Conservation (phyloP, 164 flowering plant species). For the Malania oleifera region DNA sequence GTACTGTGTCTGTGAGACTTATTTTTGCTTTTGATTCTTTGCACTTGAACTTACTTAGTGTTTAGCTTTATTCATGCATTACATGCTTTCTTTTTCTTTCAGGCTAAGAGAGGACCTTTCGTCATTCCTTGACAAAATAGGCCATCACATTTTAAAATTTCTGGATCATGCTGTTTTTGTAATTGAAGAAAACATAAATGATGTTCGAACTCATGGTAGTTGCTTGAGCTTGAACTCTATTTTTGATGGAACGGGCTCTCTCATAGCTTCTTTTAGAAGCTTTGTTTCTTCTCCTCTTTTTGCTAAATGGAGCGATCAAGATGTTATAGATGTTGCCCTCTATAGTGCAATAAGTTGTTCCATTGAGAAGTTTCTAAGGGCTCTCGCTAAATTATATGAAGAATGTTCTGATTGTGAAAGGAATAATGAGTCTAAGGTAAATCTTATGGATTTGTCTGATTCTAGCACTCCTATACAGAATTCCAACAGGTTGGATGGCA, state of each 20-base stretch:
- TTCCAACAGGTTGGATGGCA: constrained; percentile 15
- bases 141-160: constrained; percentile 34
- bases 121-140: constrained; percentile 35
- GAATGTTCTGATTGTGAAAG: constrained; percentile 25
- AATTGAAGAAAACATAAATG: constrained; percentile 33
- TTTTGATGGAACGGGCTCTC: constrained; percentile 26
- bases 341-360: constrained; percentile 31
- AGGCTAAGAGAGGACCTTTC: constrained; percentile 50
- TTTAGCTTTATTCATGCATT: not conserved
- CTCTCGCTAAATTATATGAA: constrained; percentile 46
- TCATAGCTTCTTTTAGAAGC: constrained; percentile 39
- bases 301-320: constrained; percentile 25
- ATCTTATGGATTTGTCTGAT: constrained; percentile 19
- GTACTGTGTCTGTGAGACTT: no score
- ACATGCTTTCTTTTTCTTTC: constrained; percentile 19
- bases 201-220: constrained; percentile 29
- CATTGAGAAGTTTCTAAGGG: constrained; percentile 54
- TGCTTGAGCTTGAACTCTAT: constrained; percentile 27
- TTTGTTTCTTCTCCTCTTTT: constrained; percentile 55
- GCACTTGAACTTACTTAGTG: not conserved
- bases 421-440: constrained; percentile 28
- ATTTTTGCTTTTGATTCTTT: no score
- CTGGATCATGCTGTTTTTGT: constrained; percentile 43
- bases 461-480: constrained; percentile 20
- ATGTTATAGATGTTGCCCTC: constrained; percentile 19